phyloP scores from a whole-genome alignment of 2,329 filamentous ascomycete species.

The Sclerotinia nivalis region DNA sequence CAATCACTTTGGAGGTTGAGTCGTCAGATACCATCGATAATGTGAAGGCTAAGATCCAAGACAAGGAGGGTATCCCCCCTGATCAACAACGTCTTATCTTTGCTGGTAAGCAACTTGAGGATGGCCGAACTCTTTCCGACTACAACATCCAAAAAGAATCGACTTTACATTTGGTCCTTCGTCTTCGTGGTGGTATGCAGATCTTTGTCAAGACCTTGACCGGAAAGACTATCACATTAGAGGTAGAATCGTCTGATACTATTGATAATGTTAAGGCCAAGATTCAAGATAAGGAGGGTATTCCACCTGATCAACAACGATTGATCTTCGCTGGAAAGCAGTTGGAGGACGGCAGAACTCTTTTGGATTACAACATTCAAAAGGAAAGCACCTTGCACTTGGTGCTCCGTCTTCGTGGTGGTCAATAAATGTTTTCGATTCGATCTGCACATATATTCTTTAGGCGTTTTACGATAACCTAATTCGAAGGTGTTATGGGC shows the following conservation, averaged over 20 bases:
- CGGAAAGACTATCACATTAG: slow-evolving; percentile 68
- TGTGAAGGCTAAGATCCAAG: slow-evolving; percentile 71
- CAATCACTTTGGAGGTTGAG: slow-evolving; percentile 68
- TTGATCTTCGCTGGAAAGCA: slow-evolving; percentile 72
- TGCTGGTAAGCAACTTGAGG: slow-evolving; percentile 70
- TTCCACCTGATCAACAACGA: slow-evolving; percentile 69
- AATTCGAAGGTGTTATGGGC: slow-evolving; percentile 16
- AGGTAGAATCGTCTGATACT: slow-evolving; percentile 67
- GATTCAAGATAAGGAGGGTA: slow-evolving; percentile 73
- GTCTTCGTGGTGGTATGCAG: slow-evolving; percentile 73
- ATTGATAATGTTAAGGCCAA: slow-evolving; percentile 72
- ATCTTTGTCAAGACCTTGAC: slow-evolving; percentile 73
- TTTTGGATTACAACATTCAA: slow-evolving; percentile 88
- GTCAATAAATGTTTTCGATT: slow-evolving; percentile 40
- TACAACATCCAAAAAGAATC: slow-evolving; percentile 87
- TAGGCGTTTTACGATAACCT: slow-evolving; percentile 14
- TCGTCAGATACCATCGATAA: slow-evolving; percentile 70
- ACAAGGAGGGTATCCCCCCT: slow-evolving; percentile 71
- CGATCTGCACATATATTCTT: slow-evolving; percentile 20
- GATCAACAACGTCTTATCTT: slow-evolving; percentile 72
- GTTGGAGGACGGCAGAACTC: slow-evolving; percentile 72
- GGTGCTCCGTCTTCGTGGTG: slow-evolving; percentile 70
- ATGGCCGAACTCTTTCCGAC: slow-evolving; percentile 78
- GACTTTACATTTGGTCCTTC: slow-evolving; percentile 69
- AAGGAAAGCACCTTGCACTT: slow-evolving; percentile 73